Evolutionary conservation across 1,284 basidiomycete species (phyloP), one percentile per base, ranked within the genome.

Genomic region (Anthracocystis setariae): DNA sequence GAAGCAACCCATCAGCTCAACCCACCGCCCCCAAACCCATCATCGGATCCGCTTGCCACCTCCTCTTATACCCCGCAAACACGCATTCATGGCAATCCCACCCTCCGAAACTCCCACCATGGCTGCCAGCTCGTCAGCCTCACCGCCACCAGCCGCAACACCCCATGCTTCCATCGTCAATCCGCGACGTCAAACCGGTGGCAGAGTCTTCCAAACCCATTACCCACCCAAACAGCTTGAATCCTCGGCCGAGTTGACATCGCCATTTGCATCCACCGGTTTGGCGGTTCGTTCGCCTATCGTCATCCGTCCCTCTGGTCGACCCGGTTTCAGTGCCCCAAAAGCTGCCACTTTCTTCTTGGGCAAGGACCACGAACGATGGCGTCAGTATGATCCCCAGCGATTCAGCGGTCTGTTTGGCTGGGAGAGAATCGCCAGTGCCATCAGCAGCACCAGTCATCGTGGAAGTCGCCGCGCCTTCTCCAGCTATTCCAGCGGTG

Each of bases 281-380:
- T 33, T 70, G 9, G 67, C 67, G 17, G 61, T 35, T 8, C 35
- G 67, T 13, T 40, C 54, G 2, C 68, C 68, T 25, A 63, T 71
- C 47, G 51, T 66, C 40, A 71, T 71, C 46, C 68, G 68, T 24
- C 68, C 68, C 3, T 71, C 68, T 7, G 63, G 68, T 46, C 61
- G 63, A 18, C 68, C 71, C 5, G 62, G 65, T n/a, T 64, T 65
- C 53, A 70, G 42, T 18, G 66, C 66, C 7, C 66, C 66, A 3
- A 76, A 73, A 35, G 75, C 71, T 0, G 72, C 77, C 38, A 78
- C 79, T 8, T 61, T 82, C 40, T 79, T 80, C 44, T 63, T 82
- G 7, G 80, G 80, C 21, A 79, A 79, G 45, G 80, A 82, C 29
- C 62, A 76, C 60, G 80, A 82, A 52, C 73, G 80, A 53, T 82